phyloP scores from a whole-genome alignment of 2,329 filamentous ascomycete species.

The Fusarium domesticum region DNA sequence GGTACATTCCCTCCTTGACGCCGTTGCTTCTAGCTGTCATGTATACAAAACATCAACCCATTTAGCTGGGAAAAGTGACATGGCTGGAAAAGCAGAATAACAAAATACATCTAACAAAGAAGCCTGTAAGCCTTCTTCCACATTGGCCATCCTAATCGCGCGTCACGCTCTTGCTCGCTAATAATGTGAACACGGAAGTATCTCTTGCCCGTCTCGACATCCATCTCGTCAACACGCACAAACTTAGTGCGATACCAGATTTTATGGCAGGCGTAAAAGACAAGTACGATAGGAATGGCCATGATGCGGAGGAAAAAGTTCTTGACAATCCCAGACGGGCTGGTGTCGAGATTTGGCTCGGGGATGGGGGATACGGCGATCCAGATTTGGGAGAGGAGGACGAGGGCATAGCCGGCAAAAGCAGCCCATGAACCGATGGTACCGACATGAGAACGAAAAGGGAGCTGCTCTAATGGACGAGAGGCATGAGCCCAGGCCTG shows the following conservation, averaged over 20 bases:
- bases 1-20: not conserved
- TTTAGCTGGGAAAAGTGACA: not conserved
- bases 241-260: slow-evolving; percentile 66
- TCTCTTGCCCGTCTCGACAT: slow-evolving; percentile 78
- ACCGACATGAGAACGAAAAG: slow-evolving; percentile 77
- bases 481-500: slow-evolving; percentile 67
- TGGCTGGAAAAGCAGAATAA: not conserved
- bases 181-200: slow-evolving; percentile 79
- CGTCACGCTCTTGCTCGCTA: slow-evolving; percentile 74
- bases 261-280: slow-evolving; percentile 74
- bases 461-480: slow-evolving; percentile 68
- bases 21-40: not conserved
- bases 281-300: slow-evolving; percentile 64
- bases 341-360: slow-evolving; percentile 40
- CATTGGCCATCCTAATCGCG: slow-evolving; percentile 65
- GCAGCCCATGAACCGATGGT: slow-evolving; percentile 78
- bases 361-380: slow-evolving; percentile 73
- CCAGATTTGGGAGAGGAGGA: slow-evolving; percentile 85
- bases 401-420: slow-evolving; percentile 69
- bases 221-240: slow-evolving; percentile 71
- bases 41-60: not conserved
- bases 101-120: slow-evolving; percentile 53
- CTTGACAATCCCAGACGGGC: slow-evolving; percentile 46
- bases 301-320: slow-evolving; percentile 73
- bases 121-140: slow-evolving; percentile 77